phyloP scores from a whole-genome alignment of 2,329 filamentous ascomycete genomes.

The Lachnum nothofagi region DNA sequence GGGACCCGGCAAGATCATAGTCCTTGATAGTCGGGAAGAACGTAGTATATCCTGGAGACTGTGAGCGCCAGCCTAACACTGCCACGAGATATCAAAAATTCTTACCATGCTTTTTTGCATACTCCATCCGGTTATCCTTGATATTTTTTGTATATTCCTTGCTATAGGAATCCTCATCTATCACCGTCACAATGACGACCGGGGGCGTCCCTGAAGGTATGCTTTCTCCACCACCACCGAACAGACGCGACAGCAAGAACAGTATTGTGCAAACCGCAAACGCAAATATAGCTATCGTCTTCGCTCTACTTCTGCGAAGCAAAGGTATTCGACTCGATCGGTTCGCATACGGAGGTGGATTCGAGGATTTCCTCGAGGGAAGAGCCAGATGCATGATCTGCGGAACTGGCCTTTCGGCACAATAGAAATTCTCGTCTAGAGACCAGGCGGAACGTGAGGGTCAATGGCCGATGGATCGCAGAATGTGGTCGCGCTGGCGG shows the following conservation, averaged over 20 bases:
- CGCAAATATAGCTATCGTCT: conserved; percentile 49
- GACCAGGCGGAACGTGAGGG: neutral
- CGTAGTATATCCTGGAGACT: conserved; percentile 66
- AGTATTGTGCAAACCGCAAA: conserved; percentile 40
- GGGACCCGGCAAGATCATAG: conserved; percentile 62
- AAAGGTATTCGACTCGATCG: conserved; percentile 51
- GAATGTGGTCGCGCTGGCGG: conserved; percentile 5
- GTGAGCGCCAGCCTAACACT: conserved; percentile 16
- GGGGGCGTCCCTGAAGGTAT: conserved; percentile 51
- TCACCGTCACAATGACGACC: conserved; percentile 77
- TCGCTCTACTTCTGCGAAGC: conserved; percentile 58
- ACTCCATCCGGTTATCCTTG: conserved; percentile 75
- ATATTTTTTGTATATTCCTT: conserved; percentile 66
- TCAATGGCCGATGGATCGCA: neutral
- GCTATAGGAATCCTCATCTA: conserved; percentile 63
- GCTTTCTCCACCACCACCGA: conserved; percentile 26
- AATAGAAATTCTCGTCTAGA: conserved; percentile 7
- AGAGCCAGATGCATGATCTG: conserved; percentile 80
- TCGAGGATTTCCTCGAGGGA: conserved; percentile 77
- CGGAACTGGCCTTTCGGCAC: conserved; percentile 14
- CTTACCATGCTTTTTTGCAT: conserved; percentile 81
- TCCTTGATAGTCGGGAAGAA: conserved; percentile 75
- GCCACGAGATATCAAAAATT: neutral
- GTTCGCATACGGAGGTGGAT: conserved; percentile 65
- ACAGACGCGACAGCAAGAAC: conserved; percentile 49